phyloP scores from a whole-genome alignment of 1,284 basidiomycete genomes.

The Sanguinoderma infundibulare region DNA sequence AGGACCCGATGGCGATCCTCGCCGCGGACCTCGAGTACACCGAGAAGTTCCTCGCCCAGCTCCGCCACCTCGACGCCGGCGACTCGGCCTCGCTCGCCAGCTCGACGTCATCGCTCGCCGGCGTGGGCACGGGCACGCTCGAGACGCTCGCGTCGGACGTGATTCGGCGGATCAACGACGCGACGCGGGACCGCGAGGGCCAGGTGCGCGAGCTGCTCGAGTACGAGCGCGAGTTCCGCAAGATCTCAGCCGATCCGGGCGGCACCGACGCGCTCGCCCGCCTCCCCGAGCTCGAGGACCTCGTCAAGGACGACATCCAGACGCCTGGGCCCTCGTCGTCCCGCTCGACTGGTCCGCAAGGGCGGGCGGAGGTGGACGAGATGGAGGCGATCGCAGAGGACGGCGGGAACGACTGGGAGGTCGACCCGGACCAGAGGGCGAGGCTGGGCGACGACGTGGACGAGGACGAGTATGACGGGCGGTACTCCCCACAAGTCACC shows the following conservation, averaged over 20 bases:
- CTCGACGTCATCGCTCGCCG: not conserved
- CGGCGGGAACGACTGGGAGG: slow-evolving; percentile 60
- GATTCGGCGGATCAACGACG: slow-evolving; percentile 76
- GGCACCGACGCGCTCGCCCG: slow-evolving; percentile 73
- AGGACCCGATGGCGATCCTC: slow-evolving; percentile 73
- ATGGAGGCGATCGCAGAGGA: slow-evolving; percentile 56
- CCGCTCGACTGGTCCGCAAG: not conserved
- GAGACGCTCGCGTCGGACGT: slow-evolving; percentile 77
- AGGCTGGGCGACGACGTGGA: slow-evolving; percentile 49
- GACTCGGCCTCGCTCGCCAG: slow-evolving; percentile 32
- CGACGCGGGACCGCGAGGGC: slow-evolving; percentile 72
- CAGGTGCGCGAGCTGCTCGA: slow-evolving; percentile 77
- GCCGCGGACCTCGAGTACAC: slow-evolving; percentile 76
- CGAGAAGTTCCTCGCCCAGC: slow-evolving; percentile 73
- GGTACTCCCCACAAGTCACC: slow-evolving; percentile 31
- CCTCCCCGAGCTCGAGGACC: slow-evolving; percentile 65
- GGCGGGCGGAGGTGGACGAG: slow-evolving; percentile 24
- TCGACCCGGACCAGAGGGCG: slow-evolving; percentile 52
- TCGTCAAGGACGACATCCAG: slow-evolving; percentile 42
- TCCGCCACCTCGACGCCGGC: slow-evolving; percentile 69
- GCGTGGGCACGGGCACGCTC: slow-evolving; percentile 49
- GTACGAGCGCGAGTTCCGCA: slow-evolving; percentile 78
- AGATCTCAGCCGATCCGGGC: slow-evolving; percentile 75
- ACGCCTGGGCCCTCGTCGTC: slow-evolving; percentile 13
- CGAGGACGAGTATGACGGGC: slow-evolving; percentile 38